phyloP scores from a whole-genome alignment of 1,284 basidiomycete genomes.

The Tremellales sp. region DNA sequence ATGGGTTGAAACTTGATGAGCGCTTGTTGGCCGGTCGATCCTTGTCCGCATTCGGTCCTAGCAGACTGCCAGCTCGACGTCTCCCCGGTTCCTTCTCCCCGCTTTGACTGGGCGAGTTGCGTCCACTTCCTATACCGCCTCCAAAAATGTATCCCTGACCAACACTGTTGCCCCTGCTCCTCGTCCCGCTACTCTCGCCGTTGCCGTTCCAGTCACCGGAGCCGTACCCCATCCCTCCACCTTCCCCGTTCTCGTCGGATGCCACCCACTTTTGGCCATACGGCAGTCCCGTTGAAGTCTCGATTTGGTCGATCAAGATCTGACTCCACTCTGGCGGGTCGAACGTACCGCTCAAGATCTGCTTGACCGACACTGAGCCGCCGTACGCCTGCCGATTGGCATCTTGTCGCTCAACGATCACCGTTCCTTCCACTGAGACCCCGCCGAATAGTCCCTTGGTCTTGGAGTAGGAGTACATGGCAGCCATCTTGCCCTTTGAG shows the following conservation, averaged over 20 bases:
- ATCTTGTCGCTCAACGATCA: constrained; percentile 91
- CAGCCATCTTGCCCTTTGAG: constrained; percentile 80
- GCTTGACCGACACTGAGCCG: constrained; percentile 66
- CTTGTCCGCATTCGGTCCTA: constrained; percentile 3
- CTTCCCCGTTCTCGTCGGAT: constrained; percentile 48
- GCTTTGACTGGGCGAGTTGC: constrained; percentile 1
- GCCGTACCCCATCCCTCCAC: constrained; percentile 39
- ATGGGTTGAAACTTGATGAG: constrained; percentile 29
- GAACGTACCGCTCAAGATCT: constrained; percentile 72
- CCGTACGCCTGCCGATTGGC: constrained; percentile 77
- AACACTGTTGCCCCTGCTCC: constrained; percentile 1
- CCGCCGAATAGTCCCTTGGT: constrained; percentile 83
- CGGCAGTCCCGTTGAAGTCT: constrained; percentile 66
- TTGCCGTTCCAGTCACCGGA: constrained; percentile 51
- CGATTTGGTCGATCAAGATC: constrained; percentile 66
- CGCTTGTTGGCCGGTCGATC: constrained; percentile 7
- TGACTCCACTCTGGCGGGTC: constrained; percentile 73
- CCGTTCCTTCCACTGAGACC: constrained; percentile 82
- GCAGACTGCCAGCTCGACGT: constrained; percentile 19
- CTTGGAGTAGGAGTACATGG: constrained; percentile 96
- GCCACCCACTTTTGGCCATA: constrained; percentile 65
- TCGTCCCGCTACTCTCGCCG: constrained; percentile 1
- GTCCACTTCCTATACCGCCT: constrained; percentile 32
- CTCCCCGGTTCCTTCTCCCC: constrained; percentile 5
- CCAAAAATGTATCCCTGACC: constrained; percentile 39